Conservation (phyloP, 371 early-diverging fungal species). For the Actinomucor elegans region DNA sequence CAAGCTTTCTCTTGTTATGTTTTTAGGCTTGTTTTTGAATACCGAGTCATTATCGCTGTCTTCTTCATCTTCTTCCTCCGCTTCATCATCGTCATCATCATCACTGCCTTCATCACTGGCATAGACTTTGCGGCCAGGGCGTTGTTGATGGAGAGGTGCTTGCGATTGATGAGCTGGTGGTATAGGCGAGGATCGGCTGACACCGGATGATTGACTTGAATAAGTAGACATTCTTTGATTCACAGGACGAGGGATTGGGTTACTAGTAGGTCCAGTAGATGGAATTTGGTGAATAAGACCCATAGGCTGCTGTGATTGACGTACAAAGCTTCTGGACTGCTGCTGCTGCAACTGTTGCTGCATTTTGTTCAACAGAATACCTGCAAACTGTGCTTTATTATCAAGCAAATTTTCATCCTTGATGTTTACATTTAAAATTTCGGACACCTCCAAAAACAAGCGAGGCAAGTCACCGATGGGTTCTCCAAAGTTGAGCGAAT, state of each 20-base stretch:
- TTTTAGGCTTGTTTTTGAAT: background rate
- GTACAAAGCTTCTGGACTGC: background rate
- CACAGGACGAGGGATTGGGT: background rate
- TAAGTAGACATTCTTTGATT: constrained; percentile 8
- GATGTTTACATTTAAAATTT: constrained; percentile 30
- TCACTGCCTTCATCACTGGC: constrained; percentile 49
- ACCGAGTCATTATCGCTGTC: constrained; percentile 38
- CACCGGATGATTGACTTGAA: constrained; percentile 2
- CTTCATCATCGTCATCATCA: constrained; percentile 34
- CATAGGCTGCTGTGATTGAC: constrained; percentile 15
- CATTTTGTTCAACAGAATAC: constrained; percentile 27
- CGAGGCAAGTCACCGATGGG: constrained; percentile 21
- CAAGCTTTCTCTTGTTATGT: constrained; percentile 3
- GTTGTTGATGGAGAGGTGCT: background rate
- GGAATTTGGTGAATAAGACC: constrained; percentile 29
- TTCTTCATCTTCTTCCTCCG: constrained; percentile 24
- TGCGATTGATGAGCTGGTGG: constrained; percentile 1
- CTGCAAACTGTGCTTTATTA: constrained; percentile 30
- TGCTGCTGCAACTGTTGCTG: constrained; percentile 4
- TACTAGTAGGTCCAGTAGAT: constrained; percentile 4
- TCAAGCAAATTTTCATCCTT: constrained; percentile 25
- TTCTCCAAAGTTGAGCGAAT: constrained; percentile 32
- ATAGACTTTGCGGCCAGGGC: constrained; percentile 25
- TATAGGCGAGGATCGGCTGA: background rate
- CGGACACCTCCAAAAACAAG: constrained; percentile 38